Conservation (phyloP, 352 stramenopile species). For the Elongisporangium anandrum region DNA sequence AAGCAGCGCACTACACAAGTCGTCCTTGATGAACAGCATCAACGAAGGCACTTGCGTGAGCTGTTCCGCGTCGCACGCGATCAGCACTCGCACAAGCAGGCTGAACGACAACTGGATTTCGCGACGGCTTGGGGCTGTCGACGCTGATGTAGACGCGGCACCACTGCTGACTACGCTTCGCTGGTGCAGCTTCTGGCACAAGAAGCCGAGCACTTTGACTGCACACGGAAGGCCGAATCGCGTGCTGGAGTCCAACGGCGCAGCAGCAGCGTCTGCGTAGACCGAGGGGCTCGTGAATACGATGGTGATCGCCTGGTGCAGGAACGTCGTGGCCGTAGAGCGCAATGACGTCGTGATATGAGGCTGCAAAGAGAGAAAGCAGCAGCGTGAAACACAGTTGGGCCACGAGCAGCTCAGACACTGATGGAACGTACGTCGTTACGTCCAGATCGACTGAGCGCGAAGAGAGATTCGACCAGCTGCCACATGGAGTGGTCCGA, state of each 20-base stretch:
- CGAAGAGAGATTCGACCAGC: slow-evolving; percentile 94
- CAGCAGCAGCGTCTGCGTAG: slow-evolving; percentile 26
- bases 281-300: slow-evolving; percentile 56
- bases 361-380: slow-evolving; percentile 18
- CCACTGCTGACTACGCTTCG: slow-evolving; percentile 9
- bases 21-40: slow-evolving; percentile 83
- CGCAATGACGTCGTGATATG: slow-evolving; percentile 62
- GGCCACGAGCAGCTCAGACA: neutral
- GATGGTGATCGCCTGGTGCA: slow-evolving; percentile 60
- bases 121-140: slow-evolving; percentile 23
- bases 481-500: slow-evolving; percentile 93
- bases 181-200: slow-evolving; percentile 76
- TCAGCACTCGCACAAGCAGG: slow-evolving; percentile 50
- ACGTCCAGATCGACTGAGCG: slow-evolving; percentile 79
- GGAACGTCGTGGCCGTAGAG: slow-evolving; percentile 51
- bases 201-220: slow-evolving; percentile 75
- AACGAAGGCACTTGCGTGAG: slow-evolving; percentile 56
- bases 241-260: slow-evolving; percentile 6
- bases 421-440: slow-evolving; percentile 39
- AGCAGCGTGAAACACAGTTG: neutral
- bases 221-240: slow-evolving; percentile 72
- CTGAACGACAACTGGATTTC: slow-evolving; percentile 73
- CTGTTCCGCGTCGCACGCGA: slow-evolving; percentile 43
- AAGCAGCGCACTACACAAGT: slow-evolving; percentile 71
- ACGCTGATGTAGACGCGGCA: slow-evolving; percentile 12